Evolutionary conservation across 2,329 filamentous ascomycete genomes (phyloP), one percentile per base, ranked within the genome.

Genomic region (Cladophialophora chaetospira): DNA sequence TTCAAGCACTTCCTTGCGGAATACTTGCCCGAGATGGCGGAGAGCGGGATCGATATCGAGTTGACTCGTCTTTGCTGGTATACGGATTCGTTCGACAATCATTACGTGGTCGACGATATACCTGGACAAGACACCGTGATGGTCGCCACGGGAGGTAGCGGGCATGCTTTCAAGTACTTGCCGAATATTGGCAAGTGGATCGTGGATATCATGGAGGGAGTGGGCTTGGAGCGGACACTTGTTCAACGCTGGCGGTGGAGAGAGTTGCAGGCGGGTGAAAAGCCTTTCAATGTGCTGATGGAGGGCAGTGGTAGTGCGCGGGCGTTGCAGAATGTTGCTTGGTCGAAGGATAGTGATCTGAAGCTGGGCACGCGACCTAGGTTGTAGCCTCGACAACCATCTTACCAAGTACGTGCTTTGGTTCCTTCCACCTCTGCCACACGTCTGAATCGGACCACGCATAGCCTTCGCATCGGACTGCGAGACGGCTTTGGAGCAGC

Each of bases 121-220:
- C 80, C 81, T 0, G 70, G 65, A 9, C 79, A 77, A 61, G 66
- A 69, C 19, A 77, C 78, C 0, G 65, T 87, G 1, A 81, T 85
- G 65, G 75, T 86, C 0, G 82, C 82, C 2, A 86, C 83, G 0
- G 84, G 82, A 0, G 85, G 84, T 0, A 80, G 77, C 29, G 84
- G 84, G 0, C 84, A 86, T 67, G 84, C 75, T 0, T 86, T 85
- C 68, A 86, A 86, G 64, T 86, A 83, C 57, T 65, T 84, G 51
- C 83, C 83, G 0, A 79, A 81, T 2, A 75, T 86, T 61, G 82
- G 83, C 1, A 77, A 79, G 43, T 75, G 73, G 57, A 77, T 85
- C 11, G 73, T 80, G 0, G 77, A 83, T 57, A 75, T 77, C n/a
- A 68, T 84, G 10, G 71, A 77, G 58, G 72, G 75, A 1, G 60